Base-by-base conservation (phyloP, 805 yeast genomes). In the Yamadazyma philogaea region DNA sequence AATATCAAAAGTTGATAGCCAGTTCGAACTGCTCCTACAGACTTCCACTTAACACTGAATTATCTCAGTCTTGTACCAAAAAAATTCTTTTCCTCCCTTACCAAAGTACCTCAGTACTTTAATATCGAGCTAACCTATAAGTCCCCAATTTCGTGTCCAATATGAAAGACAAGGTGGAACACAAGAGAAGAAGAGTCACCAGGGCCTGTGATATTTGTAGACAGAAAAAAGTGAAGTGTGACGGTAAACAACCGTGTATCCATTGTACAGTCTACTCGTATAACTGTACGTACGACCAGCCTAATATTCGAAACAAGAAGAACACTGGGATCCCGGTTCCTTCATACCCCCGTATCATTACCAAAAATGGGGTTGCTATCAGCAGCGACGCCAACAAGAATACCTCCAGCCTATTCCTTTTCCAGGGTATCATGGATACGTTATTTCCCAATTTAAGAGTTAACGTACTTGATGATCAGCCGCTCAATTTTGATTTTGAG, bases 191-290 rank as follows among this genome's bases (percentile, higher is more conserved):
- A 51, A 64, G 90, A 43, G 90, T 83, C 30, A 77, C 85, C 1
- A 64, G 87, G 42, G 93, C 93, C 2, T 85, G 93, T 55, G 85
- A 81, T 52, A 80, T 77, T 49, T 84, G 93, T 59, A 72, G 91
- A 16, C 77, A 75, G 61, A 84, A 82, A 62, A 85, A 85, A 56
- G 87, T 84, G 48, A 81, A 82, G 56, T 85, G 95, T 61, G 89
- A 84, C 57, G 93, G 91, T 4, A 75, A 76, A 52, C 82, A 77
- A 52, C 93, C 91, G 1, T 85, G 95, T 59, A 75, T 78, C 24
- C 87, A 82, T 59, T 88, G 96, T 58, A 84, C 96, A 1, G 96
- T 87, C 1, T 89, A 87, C 63, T 79, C 87, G 16, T 86, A 84
- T 60, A 84, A 79, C 44, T 88, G 96, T 63, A 79, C 95, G 0